phyloP scores from a whole-genome alignment of 2,329 filamentous ascomycete genomes.

The Colletotrichum chlorophyti region DNA sequence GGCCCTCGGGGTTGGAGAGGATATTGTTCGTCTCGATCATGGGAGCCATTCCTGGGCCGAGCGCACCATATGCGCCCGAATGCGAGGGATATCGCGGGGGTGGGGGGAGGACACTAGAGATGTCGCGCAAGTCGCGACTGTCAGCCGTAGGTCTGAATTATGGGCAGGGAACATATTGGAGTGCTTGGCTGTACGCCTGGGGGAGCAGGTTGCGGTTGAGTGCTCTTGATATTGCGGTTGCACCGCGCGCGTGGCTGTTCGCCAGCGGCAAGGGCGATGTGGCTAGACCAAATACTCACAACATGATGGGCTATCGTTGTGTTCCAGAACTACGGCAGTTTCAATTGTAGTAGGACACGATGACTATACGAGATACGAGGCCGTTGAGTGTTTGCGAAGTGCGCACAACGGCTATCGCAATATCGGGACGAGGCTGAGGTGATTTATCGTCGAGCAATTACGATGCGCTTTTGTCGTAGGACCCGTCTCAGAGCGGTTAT shows the following conservation, averaged over 20 bases:
- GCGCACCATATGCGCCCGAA: conserved; percentile 75
- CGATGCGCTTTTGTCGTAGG: conserved; percentile 8
- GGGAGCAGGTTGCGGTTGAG: not conserved
- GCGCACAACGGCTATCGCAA: not conserved
- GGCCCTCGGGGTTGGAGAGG: conserved; percentile 78
- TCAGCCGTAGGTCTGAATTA: not conserved
- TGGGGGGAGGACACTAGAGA: conserved; percentile 78
- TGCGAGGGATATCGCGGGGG: conserved; percentile 83
- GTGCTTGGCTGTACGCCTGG: not conserved
- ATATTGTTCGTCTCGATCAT: conserved; percentile 96
- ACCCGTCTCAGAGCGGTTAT: conserved; percentile 26
- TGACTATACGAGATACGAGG: not conserved
- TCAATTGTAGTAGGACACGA: not conserved
- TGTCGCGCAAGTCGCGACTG: conserved; percentile 5
- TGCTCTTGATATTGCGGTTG: not conserved
- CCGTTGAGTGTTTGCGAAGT: not conserved
- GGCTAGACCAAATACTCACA: conserved; percentile 13
- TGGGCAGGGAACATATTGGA: not conserved
- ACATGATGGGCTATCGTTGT: conserved; percentile 22
- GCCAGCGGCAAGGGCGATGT: not conserved
- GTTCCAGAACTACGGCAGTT: not conserved
- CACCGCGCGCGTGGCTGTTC: not conserved
- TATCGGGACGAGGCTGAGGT: not conserved
- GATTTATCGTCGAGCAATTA: conserved; percentile 8
- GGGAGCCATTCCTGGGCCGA: conserved; percentile 71